These are phyloP conservation scores for Chrysanthemum lavandulifolium DNA, from an alignment of 129 eudicot species.

Conservation along the genomic window DNA sequence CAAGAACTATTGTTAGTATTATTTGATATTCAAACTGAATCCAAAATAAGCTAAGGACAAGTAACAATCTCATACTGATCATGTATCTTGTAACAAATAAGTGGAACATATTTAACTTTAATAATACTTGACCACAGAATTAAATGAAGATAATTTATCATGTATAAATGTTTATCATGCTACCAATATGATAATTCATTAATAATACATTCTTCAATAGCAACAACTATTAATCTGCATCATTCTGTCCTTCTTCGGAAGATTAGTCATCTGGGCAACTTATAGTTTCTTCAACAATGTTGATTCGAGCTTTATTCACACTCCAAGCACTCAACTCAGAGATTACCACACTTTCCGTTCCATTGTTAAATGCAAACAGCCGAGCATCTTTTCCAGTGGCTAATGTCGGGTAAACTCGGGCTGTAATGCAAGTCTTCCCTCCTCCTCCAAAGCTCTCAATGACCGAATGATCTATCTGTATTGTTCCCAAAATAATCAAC, in stretches of 20 bases:
- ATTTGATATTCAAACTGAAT: too few species aligned
- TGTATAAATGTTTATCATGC: too few species aligned
- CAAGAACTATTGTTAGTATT: too few species aligned
- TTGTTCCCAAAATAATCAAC: background rate
- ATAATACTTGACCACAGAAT: too few species aligned
- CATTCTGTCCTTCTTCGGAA: background rate
- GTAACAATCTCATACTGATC: too few species aligned
- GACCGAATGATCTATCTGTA: slow-evolving; percentile 74
- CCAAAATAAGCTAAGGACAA: too few species aligned
- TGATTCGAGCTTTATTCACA: slow-evolving; percentile 35
- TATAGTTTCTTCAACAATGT: slow-evolving; percentile 22
- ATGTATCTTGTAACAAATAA: too few species aligned
- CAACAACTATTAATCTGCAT: too few species aligned
- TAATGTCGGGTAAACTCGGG: slow-evolving; percentile 68
- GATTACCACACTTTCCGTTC: slow-evolving; percentile 35
- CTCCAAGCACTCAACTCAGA: slow-evolving; percentile 38
- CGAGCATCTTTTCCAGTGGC: slow-evolving; percentile 52
- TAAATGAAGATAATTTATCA: too few species aligned
- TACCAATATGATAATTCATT: too few species aligned
- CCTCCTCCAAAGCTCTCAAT: slow-evolving; percentile 69
- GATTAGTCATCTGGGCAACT: slow-evolving; percentile 5
- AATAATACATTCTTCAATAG: too few species aligned
- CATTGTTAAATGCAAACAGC: slow-evolving; percentile 48
- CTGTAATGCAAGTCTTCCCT: slow-evolving; percentile 64
- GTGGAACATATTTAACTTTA: too few species aligned